Evolutionary conservation across 139 green algal species (phyloP), one percentile per base, ranked within the genome.

Genomic region (Diplosphaera chodatii): DNA sequence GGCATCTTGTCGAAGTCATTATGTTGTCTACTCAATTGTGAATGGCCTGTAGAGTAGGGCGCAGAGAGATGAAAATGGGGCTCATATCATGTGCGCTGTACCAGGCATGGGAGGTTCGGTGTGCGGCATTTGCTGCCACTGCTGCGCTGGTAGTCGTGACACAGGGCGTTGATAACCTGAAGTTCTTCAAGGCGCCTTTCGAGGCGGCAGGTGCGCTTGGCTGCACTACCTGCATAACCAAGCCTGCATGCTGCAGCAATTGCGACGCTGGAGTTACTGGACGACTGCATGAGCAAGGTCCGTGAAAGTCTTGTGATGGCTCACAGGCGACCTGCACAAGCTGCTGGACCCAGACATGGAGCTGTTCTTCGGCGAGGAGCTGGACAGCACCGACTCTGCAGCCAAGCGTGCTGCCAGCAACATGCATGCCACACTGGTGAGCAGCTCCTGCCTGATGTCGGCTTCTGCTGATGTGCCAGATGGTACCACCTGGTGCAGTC

Each of bases 71-170:
- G n/a, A n/a, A n/a, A n/a, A n/a, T n/a, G n/a, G n/a, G n/a, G n/a
- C n/a, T n/a, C n/a, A n/a, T n/a, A n/a, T n/a, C n/a, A n/a, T 48
- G 37, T 48, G 13, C 13, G 10, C 13, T 13, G 13, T 48, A 8
- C 8, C 8, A 37, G 3, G 72, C 55, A 1, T 40, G 72, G 27
- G 31, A 55, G 8, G 55, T 55, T 6, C 66, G 66, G 15, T 63
- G 48, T 33, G 72, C 72, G 6, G 72, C 72, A 22, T 77, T 72
- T 68, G 72, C 72, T 20, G 55, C 41, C 10, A 55, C 30, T 3
- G 25, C 66, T 48, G 66, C 55, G 25, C n/a, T 70, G 6, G 55
- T 68, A 15, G 48, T 56, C 15, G 66, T 55, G 23, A 77, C 72
- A 4, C 72, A 77, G 30, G 32, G 63, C 4, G 67, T 64, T 1